A percentile compares a stretch with the other conserved stretches of the same genome.
These are phyloP conservation scores for Porcisia hertigi DNA, from an alignment of 208 protist genomes.

Conservation along the genomic window DNA sequence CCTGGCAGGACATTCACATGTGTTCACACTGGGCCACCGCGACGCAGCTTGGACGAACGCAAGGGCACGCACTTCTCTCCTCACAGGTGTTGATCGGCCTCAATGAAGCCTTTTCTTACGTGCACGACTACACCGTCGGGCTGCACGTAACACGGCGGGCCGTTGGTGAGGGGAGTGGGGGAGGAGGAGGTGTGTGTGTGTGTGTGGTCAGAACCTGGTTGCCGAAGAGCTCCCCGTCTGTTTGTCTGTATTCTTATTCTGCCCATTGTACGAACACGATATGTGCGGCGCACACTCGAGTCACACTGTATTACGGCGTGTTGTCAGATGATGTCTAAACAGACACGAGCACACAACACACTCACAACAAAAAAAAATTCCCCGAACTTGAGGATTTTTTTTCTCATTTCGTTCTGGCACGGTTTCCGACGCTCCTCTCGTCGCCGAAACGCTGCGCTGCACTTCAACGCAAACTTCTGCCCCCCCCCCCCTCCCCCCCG, in stretches of 20 bases:
- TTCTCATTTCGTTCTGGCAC: not conserved
- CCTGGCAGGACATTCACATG: constrained; percentile 71
- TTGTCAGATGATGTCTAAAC: not conserved
- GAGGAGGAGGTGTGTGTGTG: not conserved
- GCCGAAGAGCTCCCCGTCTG: not conserved
- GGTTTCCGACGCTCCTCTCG: not conserved
- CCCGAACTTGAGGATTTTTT: too few relatives aligned
- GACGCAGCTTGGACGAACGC: constrained; percentile 40
- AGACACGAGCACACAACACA: not conserved
- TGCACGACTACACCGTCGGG: constrained; percentile 64
- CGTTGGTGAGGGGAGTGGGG: not conserved
- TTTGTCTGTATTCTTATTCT: not conserved
- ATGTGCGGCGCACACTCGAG: not conserved
- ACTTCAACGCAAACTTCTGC: not conserved
- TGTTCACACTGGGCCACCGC: constrained; percentile 35
- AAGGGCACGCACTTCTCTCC: constrained; percentile 37
- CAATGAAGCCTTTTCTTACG: constrained; percentile 70
- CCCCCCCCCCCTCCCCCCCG: not conserved
- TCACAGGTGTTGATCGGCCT: constrained; percentile 59
- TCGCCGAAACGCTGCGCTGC: not conserved
- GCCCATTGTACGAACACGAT: not conserved
- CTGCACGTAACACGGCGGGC: constrained; percentile 7
- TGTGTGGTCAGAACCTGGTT: not conserved
- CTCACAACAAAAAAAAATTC: not conserved
- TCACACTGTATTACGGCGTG: not conserved